Percentiles rank a stretch among this genome's conserved stretches.
Evolutionary conservation across 495 filamentous ascomycete genomes (phyloP).

Genomic region (Lasiosphaeris hirsuta): DNA sequence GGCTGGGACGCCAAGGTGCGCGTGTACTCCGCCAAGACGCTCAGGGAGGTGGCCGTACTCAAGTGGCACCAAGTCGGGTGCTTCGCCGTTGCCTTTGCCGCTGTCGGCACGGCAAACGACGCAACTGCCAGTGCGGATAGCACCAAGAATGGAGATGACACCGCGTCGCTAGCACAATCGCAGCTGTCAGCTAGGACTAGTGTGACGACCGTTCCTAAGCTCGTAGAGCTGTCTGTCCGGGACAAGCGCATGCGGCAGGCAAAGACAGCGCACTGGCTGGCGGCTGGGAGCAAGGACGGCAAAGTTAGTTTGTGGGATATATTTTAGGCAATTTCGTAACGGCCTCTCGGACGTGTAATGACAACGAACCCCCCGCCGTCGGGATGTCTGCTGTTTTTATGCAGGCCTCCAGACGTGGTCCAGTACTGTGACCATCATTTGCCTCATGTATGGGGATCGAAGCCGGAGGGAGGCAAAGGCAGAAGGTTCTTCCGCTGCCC

Average conservation of each 20-base stretch:
- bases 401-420: too few species aligned
- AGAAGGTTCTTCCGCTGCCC: too few species aligned
- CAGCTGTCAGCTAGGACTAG: neutral
- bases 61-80: slow-evolving; percentile 94
- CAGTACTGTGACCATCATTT: too few species aligned
- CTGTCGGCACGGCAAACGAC: slow-evolving; percentile 31
- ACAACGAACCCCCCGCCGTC: too few species aligned
- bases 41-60: slow-evolving; percentile 88
- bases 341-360: neutral
- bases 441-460: too few species aligned
- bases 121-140: neutral
- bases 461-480: too few species aligned
- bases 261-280: slow-evolving; percentile 79
- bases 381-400: too few species aligned
- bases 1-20: slow-evolving; percentile 84
- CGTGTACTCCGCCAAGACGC: slow-evolving; percentile 74
- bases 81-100: slow-evolving; percentile 80
- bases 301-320: slow-evolving; percentile 97
- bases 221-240: slow-evolving; percentile 51
- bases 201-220: slow-evolving; percentile 18
- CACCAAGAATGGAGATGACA: neutral
- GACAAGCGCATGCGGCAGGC: slow-evolving; percentile 62
- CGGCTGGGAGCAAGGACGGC: slow-evolving; percentile 88
- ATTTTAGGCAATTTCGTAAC: slow-evolving; percentile 50
- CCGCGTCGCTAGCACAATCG: neutral